Evolutionary conservation across 2,329 filamentous ascomycete species (phyloP), one percentile per base, ranked within the genome.

Genomic region (Pseudogymnoascus sp.): DNA sequence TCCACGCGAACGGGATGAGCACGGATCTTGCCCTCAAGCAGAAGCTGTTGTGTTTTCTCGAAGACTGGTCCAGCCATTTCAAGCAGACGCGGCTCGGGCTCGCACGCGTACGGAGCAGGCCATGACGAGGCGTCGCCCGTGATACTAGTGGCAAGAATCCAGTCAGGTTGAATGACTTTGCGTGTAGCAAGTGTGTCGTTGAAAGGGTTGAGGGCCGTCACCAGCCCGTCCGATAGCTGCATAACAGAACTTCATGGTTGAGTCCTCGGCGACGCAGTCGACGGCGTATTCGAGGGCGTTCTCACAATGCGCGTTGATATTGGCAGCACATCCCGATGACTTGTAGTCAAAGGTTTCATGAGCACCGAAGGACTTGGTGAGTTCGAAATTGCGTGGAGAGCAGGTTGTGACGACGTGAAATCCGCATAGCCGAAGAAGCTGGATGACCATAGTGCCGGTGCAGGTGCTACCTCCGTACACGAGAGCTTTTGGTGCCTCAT

Each of bases 261-360:
- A 35, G 33, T 35, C 33, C 12, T 35, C 11, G 12, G 74, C 66
- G 53, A 78, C 69, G 59, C 72, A 74, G 67, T 79, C 77, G 1
- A 79, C 63, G 1, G 68, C 74, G 50, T 73, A 73, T 0, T 61
- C 62, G 71, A 1, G 50, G 12, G 33, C 63, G 68, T 76, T 72
- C 1, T 66, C 62, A 1, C 76, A 78, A 65, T 74, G 73, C 4
- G 63, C 64, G 0, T 70, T 67, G 56, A 80, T 75, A 7, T 74
- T 70, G 1, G 64, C 64, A 28, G 62, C 70, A 64, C 73, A 73
- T 12, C 65, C 66, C 1, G 71, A 63, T 1, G 64, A 64, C 53
- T 63, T 63, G 65, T 77, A 79, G 68, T 80, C 77, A 63, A 79
- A 79, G 2, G 69, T 73, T 1, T 68, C 65, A 10, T 74, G 74